Evolutionary conservation across 116 monocot genomes (phyloP).

Genomic region (Trichopus zeylanicus): DNA sequence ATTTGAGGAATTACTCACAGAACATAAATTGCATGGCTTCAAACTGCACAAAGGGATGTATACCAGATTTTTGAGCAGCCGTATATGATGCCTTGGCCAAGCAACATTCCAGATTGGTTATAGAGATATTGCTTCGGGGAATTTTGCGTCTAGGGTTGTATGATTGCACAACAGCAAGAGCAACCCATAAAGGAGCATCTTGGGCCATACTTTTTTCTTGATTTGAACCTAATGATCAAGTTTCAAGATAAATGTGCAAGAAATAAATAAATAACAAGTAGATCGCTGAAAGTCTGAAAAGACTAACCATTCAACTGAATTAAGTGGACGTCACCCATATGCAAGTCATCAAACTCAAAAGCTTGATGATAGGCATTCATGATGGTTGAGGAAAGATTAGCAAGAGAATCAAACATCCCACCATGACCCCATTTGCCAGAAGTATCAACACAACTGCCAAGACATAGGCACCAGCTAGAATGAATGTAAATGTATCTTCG

Average conservation of each 20-base stretch:
- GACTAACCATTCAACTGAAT: conserved; percentile 56
- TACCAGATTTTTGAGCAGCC: conserved; percentile 88
- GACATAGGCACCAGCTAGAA: not conserved
- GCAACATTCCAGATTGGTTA: conserved; percentile 54
- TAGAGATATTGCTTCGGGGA: conserved; percentile 71
- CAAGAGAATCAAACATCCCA: conserved; percentile 83
- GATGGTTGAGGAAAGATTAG: conserved; percentile 56
- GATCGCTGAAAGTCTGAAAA: not conserved
- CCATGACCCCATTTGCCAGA: conserved; percentile 89
- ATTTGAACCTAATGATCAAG: conserved; percentile 7
- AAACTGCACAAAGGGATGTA: not conserved
- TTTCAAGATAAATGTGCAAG: not conserved
- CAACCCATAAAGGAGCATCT: conserved; percentile 43
- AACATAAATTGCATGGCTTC: too few relatives aligned
- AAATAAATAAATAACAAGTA: not conserved
- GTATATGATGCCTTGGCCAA: conserved; percentile 71
- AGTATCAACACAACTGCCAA: conserved; percentile 72
- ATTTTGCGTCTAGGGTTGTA: conserved; percentile 84
- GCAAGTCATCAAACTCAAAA: conserved; percentile 73
- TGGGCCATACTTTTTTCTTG: conserved; percentile 9
- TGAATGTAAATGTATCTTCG: not conserved
- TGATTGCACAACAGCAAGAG: conserved; percentile 86
- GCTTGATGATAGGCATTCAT: conserved; percentile 63
- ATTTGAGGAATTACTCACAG: too few relatives aligned
- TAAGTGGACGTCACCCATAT: conserved; percentile 79